Evolutionary conservation across 2,329 filamentous ascomycete species (phyloP), one percentile per base, ranked within the genome.

Genomic region (Colletotrichum chlorophyti): DNA sequence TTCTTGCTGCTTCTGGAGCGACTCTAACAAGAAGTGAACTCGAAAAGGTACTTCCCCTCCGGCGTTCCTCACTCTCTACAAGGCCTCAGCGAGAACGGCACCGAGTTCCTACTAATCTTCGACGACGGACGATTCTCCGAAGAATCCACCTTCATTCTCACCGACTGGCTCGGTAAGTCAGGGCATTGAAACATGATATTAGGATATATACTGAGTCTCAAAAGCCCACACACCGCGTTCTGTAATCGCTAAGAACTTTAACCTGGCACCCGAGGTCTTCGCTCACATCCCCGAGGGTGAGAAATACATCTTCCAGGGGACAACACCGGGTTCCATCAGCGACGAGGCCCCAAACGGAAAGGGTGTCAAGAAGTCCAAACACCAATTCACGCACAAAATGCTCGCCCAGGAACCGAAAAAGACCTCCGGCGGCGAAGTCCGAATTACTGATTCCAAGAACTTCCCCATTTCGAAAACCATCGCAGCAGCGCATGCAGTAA

Each of bases 231-330:
- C 88, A 0, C 88, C 89, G 35, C 88, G 88, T 65, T 84, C 86
- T 0, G 88, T 92, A 17, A 79, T 91, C 3, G 78, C 85, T 19
- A 87, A 93, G 72, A 93, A 93, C 75, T 93, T 93, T 72, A 85
- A 90, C 68, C 76, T 93, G 1, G 82, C 84, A 0, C 85, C 89
- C 0, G 84, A 91, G 66, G 78, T 91, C 24, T 92, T 93, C 65
- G 81, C 83, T 12, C 79, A 88, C 58, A 81, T 91, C 7, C 89
- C 89, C 2, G 72, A 83, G 42, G 76, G 79, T 38, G 83, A 92
- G 65, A 90, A 91, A 64, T 93, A 91, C 78, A 93, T 93, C 69
- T 93, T 93, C 78, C 82, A 89, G 65, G 90, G 89, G 54, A 83
- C 83, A 0, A 73, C 80, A 2, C 89, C 89, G 0, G 84, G 81